These are phyloP conservation scores for Pichia eremophila DNA, from an alignment of 805 yeast genomes.

Conservation along the genomic window DNA sequence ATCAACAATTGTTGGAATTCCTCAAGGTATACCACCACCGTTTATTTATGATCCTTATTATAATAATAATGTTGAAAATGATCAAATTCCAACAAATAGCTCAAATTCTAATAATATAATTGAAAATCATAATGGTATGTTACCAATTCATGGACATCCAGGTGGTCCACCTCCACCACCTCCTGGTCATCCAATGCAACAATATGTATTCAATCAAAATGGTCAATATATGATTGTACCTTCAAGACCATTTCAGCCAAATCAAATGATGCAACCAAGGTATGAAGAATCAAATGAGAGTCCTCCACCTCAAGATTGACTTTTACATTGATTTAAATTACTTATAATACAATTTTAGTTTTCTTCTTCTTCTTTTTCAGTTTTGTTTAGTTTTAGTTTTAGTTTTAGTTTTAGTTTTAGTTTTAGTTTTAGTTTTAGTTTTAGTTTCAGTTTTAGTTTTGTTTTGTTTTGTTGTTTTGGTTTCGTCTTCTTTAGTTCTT, in stretches of 20 bases:
- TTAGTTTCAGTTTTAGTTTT: too few species aligned
- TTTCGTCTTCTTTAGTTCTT: too few species aligned
- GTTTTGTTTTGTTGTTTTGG: too few species aligned
- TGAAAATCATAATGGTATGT: neutral
- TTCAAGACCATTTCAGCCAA: constrained; percentile 16
- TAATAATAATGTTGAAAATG: constrained; percentile 5
- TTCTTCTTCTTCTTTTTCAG: neutral
- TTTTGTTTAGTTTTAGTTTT: too few species aligned
- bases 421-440: too few species aligned
- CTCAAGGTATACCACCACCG: constrained; percentile 23
- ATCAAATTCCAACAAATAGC: constrained; percentile 9
- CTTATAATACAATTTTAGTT: neutral
- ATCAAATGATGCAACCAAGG: constrained; percentile 9
- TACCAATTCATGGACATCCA: constrained; percentile 1
- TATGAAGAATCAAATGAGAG: neutral
- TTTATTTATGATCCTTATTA: constrained; percentile 27
- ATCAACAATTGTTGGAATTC: constrained; percentile 18
- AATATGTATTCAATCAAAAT: constrained; percentile 13
- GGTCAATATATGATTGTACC: constrained; percentile 22
- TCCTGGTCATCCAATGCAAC: neutral
- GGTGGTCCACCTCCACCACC: neutral
- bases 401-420: too few species aligned
- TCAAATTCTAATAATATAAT: neutral
- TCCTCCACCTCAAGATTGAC: neutral
- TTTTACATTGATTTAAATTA: neutral